These are phyloP conservation scores for Fusarium dlaminii DNA, from an alignment of 2,329 filamentous ascomycete species.

Conservation along the genomic window DNA sequence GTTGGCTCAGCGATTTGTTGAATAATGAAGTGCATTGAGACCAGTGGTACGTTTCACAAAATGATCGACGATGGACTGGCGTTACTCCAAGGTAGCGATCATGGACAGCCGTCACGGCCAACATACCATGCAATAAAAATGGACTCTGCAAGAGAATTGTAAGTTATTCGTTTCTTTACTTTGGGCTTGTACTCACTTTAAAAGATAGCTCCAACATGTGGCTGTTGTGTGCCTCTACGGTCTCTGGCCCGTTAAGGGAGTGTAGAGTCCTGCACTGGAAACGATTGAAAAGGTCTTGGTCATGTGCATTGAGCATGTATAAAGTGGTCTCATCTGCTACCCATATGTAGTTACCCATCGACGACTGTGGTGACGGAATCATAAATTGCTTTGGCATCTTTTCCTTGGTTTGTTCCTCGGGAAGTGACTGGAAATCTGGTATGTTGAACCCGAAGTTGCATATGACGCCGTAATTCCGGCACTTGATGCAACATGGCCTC, in stretches of 20 bases:
- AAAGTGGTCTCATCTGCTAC: neutral
- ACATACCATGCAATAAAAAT: neutral
- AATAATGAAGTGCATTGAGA: neutral
- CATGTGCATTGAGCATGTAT: neutral
- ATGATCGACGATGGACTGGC: neutral
- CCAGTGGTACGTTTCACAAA: neutral
- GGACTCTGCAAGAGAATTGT: neutral
- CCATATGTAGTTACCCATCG: neutral
- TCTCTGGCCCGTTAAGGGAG: neutral
- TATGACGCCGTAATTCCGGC: neutral
- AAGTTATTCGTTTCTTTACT: accelerated
- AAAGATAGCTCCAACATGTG: neutral
- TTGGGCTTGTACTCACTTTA: accelerated
- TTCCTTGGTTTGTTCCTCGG: neutral
- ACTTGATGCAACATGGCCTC: neutral
- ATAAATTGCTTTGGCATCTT: accelerated
- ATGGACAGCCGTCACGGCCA: neutral
- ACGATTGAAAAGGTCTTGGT: neutral
- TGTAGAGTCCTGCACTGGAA: neutral
- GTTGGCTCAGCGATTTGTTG: neutral
- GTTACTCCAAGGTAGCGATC: neutral
- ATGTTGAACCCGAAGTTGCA: neutral
- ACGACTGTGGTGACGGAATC: neutral
- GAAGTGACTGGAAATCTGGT: neutral
- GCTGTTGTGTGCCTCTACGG: neutral